Evolutionary conservation across 495 filamentous ascomycete genomes (phyloP).

Genomic region (Penicillium bialowiezense): DNA sequence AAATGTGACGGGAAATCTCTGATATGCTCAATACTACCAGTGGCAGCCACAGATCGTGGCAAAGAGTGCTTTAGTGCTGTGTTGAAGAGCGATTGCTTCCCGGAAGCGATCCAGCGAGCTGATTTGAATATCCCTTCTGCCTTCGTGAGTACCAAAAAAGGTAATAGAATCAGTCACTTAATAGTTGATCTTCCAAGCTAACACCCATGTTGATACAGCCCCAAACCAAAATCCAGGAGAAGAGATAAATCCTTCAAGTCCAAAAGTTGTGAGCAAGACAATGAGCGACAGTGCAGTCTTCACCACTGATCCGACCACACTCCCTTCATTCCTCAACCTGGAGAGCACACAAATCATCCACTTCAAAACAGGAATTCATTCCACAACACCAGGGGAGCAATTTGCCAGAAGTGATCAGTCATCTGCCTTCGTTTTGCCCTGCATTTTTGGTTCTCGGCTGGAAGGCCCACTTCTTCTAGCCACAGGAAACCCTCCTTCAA

Average conservation of each 20-base stretch:
- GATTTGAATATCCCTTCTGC: neutral
- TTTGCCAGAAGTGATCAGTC: neutral
- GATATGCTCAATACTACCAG: slow-evolving; percentile 24
- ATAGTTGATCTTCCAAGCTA: neutral
- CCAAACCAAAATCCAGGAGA: neutral
- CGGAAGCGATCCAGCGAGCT: slow-evolving; percentile 3
- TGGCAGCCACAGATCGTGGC: slow-evolving; percentile 17
- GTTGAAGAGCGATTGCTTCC: slow-evolving; percentile 3
- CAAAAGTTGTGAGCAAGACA: neutral
- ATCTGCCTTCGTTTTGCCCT: neutral
- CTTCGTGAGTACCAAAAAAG: neutral
- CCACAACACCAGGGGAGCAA: neutral
- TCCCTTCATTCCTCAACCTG: neutral
- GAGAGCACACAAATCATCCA: neutral
- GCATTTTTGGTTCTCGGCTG: neutral
- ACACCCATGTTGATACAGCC: neutral
- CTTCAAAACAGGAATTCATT: neutral
- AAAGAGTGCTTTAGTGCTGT: neutral
- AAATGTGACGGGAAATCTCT: slow-evolving; percentile 21
- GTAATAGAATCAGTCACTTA: neutral
- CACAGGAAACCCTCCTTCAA: neutral
- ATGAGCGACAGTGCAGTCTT: neutral
- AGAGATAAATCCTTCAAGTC: neutral
- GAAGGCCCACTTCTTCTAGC: neutral
- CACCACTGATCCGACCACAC: neutral